Base-by-base conservation (phyloP, 306 rosid species). In the Oemleria cerasiformis region DNA sequence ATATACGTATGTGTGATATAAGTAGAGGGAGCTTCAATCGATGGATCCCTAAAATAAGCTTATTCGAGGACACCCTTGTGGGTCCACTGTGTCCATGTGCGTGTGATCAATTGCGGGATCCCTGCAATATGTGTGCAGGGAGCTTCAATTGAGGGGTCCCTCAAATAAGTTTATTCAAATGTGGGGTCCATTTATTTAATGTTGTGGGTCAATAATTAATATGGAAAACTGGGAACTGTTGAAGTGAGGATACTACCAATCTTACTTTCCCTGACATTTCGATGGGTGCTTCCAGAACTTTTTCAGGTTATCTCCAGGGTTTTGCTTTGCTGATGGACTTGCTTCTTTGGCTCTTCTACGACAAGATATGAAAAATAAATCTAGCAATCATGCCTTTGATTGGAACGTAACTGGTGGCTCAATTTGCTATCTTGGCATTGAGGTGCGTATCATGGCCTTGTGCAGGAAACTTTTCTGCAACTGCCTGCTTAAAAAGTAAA, bases 301-400 rank as follows among this genome's bases (percentile, higher is more conserved):
- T 75, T 91, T 94, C 86, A 91, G 98, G 84, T 85, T 94, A 80
- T 89, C 90, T 73, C 99, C 96, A 68, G 99, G 95, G 75, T 94
- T 94, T 87, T 94, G 97, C 84, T 91, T 94, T 81, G 96, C 96
- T 79, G 99, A 91, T n/a, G 99, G 97, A 60, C 92, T 94, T 67
- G 97, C 95, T 49, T 94, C 99, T 36, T 78, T 94, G 75, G 99
- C 99, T 82, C 97, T 94, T 85, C 83, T 94, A 57, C 87, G 95
- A 61, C 99, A 94, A 85, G 99, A 90, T 79, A 89, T 94, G 97
- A 94, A 86, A 78, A 91, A 91, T 82, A 87, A 87, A 82, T 80
- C 97, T 53, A 94, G 91, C 78, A 80, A 82, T 74, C 78, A 78
- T 68, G 95, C 91, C 74, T 86, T 75, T 84, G 96, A 87, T 81